Base-by-base conservation (phyloP, 768 basidiomycete genomes). In the Psilocybe subaeruginosa region DNA sequence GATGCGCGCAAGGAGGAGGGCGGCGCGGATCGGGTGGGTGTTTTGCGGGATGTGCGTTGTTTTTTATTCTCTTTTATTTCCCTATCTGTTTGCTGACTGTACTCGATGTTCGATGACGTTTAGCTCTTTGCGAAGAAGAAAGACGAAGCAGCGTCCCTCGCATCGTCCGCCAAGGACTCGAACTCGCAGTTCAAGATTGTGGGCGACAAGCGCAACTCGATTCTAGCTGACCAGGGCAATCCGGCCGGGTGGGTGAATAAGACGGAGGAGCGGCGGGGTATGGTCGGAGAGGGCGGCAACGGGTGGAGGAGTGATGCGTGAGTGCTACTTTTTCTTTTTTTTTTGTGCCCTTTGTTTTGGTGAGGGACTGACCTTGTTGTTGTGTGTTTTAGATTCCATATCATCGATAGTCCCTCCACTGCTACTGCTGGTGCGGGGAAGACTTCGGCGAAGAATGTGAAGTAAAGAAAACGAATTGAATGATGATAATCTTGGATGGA, bases 111-210 rank as follows among this genome's bases (percentile, higher is more conserved):
- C 19, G 19, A 19, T 19, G 19, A 19, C 19, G 23, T 23, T 23
- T 23, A 58, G 56, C 50, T 62, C 27, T 58, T 62, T 31, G 39
- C 30, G 16, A 46, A 23, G 19, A 49, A 37, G 31, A 57, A 57
- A 19, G 31, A 46, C 30, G 47, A 46, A 1, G 31, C 55, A 4
- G 8, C 55, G 27, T 31, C n/a, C 8, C 46, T 56, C 19, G 77
- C 78, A 43, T 59, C 56, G 1, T 73, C 73, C 0, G 63, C 67
- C 8, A 69, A 66, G 19, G 46, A 57, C 1, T 31, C 53, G n/a
- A 52, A 74, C 27, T 86, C 87, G 7, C 88, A 91, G 64, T 95
- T 97, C 82, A 92, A 92, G 76, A 83, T 97, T 37, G 89, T 95
- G 4, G 78, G 79, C 14, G 82, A 87, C 62, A 90, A 90, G 76